Evolutionary conservation across 1,139 yeast species (phyloP).

Genomic region (Yamadazyma siamensis): DNA sequence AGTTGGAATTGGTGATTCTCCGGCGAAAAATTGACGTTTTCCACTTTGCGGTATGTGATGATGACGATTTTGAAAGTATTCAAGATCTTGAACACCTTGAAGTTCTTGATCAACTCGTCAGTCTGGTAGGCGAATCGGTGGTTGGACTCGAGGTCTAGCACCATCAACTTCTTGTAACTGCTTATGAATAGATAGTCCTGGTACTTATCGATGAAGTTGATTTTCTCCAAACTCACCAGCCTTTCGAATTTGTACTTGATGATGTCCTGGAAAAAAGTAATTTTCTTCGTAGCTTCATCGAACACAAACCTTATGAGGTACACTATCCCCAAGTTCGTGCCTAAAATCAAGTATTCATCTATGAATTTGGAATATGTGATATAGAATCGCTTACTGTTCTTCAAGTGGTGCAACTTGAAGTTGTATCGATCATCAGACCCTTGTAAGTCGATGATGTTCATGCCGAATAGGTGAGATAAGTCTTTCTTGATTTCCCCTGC

Average conservation of each 20-base stretch:
- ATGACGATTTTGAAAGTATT: constrained; percentile 9
- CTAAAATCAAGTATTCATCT: constrained; percentile 12
- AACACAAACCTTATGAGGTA: constrained; percentile 10
- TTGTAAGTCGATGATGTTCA: constrained; percentile 11
- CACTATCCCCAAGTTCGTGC: constrained; percentile 14
- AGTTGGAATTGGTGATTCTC: constrained; percentile 6
- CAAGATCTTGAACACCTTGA: constrained; percentile 9
- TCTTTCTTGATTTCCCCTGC: constrained; percentile 17
- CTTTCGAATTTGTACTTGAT: constrained; percentile 15
- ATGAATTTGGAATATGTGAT: constrained; percentile 14
- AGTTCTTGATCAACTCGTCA: constrained; percentile 13
- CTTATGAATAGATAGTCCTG: constrained; percentile 11
- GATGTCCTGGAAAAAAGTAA: constrained; percentile 11
- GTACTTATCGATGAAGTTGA: constrained; percentile 12
- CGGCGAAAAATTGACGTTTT: constrained; percentile 7
- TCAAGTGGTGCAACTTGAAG: constrained; percentile 7
- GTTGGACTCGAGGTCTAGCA: constrained; percentile 10
- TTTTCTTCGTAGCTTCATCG: constrained; percentile 3
- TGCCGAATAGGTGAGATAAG: constrained; percentile 15
- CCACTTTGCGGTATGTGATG: constrained; percentile 10
- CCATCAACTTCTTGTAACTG: constrained; percentile 13
- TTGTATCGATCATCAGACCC: constrained; percentile 5
- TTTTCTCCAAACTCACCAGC: constrained; percentile 12
- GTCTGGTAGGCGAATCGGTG: constrained; percentile 9
- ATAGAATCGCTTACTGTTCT: constrained; percentile 11